Percentiles rank a stretch among this genome's conserved stretches.
phyloP scores from a whole-genome alignment of 1,139 yeast species.

The Komagataea norvegica region DNA sequence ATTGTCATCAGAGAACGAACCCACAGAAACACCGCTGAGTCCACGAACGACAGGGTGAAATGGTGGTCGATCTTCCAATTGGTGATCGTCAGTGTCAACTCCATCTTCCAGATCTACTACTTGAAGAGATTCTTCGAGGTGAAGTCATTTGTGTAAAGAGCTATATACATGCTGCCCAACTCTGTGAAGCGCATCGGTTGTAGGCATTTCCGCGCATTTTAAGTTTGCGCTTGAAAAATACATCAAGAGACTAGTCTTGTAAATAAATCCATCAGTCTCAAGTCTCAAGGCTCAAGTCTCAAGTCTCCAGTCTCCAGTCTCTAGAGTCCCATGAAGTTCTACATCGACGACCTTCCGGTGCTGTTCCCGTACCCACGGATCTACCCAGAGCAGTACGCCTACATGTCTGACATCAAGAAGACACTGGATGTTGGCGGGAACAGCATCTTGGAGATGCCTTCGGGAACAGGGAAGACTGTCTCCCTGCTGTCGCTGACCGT shows the following conservation, averaged over 20 bases:
- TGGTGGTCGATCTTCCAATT: conserved; percentile 97
- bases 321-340: conserved; percentile 40
- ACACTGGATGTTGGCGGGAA: conserved; percentile 97
- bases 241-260: no score
- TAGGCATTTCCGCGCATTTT: background rate
- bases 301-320: background rate
- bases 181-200: background rate
- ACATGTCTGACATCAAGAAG: conserved; percentile 92
- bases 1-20: conserved; percentile 95
- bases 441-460: conserved; percentile 97
- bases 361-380: conserved; percentile 96
- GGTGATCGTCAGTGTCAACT: conserved; percentile 77
- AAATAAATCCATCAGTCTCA: no score
- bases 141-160: conserved; percentile 32
- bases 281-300: no score
- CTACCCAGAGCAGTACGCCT: conserved; percentile 96
- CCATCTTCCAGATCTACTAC: conserved; percentile 89
- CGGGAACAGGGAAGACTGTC: conserved; percentile 98
- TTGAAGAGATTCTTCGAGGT: conserved; percentile 95
- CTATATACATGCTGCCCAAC: no score
- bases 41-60: conserved; percentile 93
- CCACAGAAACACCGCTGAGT: conserved; percentile 97
- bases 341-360: conserved; percentile 91
- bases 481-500: conserved; percentile 85
- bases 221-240: background rate